Evolutionary conservation across 192 early-diverging fungal species (phyloP).

Genomic region (Spizellomyces punctatus): DNA sequence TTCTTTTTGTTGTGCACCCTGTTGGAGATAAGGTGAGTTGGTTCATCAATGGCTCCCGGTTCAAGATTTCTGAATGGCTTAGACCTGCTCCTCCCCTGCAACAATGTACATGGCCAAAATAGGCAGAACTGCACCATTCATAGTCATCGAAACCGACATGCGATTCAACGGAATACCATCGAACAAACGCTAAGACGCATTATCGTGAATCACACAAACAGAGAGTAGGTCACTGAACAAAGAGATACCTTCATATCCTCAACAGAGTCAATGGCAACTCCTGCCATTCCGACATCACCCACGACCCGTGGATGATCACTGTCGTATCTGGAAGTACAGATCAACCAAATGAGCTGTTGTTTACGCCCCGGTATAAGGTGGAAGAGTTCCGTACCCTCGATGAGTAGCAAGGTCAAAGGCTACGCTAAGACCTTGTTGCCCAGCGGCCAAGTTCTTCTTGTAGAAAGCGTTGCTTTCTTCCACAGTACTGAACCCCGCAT

Average conservation of each 20-base stretch:
- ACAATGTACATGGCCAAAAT: conserved; percentile 92
- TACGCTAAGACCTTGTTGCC: conserved; percentile 85
- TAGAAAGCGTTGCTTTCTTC: conserved; percentile 90
- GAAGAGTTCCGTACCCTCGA: conserved; percentile 57
- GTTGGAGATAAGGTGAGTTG: neutral
- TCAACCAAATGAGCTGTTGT: conserved; percentile 6
- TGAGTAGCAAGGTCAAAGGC: conserved; percentile 92
- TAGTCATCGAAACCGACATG: conserved; percentile 93
- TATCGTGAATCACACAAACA: too few species aligned
- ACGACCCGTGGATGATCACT: conserved; percentile 87
- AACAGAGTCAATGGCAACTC: conserved; percentile 88
- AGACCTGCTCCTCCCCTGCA: conserved; percentile 77
- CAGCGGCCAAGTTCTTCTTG: conserved; percentile 82
- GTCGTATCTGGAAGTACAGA: conserved; percentile 62
- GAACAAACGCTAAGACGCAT: conserved; percentile 57
- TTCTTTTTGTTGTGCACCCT: conserved; percentile 75
- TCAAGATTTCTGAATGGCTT: neutral
- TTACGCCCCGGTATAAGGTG: neutral
- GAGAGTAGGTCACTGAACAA: neutral
- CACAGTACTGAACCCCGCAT: conserved; percentile 91
- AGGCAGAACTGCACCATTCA: conserved; percentile 93
- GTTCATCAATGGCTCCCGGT: neutral
- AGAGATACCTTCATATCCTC: conserved; percentile 89
- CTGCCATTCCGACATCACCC: conserved; percentile 93
- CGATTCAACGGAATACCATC: conserved; percentile 86